Base-by-base conservation (phyloP, 1,139 yeast species). In the Sugiyamaella neomexicana region DNA sequence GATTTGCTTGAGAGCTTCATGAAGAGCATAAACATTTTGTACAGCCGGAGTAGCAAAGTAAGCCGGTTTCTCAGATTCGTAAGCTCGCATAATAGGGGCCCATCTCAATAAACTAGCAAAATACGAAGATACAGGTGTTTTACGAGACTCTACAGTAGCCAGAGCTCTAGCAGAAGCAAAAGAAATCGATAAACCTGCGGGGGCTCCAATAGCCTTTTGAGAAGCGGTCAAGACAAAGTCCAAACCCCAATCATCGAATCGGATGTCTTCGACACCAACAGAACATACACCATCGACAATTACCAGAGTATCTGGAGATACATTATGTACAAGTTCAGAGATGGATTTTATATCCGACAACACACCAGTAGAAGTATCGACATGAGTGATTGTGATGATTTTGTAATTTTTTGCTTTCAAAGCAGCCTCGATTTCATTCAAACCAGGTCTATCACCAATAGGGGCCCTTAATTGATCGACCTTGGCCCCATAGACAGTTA, bases 241-340 rank as follows among this genome's bases (percentile, higher is more conserved):
- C 55, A 91, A 72, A 8, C 90, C 91, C 98, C 98, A 93, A 34
- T 80, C 79, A 70, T 89, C 95, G 69, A 93, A 91, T 66, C 86
- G 84, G 62, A 93, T 75, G 63, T 83, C 79, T 73, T 91, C 99
- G 57, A 89, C 95, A 32, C 87, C 98, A 60, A 91, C 81, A 7
- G 97, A 89, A 73, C 98, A 93, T 40, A 91, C 98, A 48, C 96
- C 97, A 69, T 91, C 99, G 49, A 91, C 96, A 52, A 89, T 74
- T 56, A 91, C 78, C 60, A 91, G 79, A 23, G 97, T 83, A 40
- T 87, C 86, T 52, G 98, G 97, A 2, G 90, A 80, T 3, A 77
- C 75, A 60, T 75, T 69, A 65, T 84, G 81, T 58, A 88, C 86
- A 15, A 85, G 64, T 53, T 72, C 72, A 37, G 96, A 72, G 58